Evolutionary conservation across 176 grass and related monocot species (phyloP), one percentile per base, ranked within the genome.

Genomic region (Eleusine coracana): DNA sequence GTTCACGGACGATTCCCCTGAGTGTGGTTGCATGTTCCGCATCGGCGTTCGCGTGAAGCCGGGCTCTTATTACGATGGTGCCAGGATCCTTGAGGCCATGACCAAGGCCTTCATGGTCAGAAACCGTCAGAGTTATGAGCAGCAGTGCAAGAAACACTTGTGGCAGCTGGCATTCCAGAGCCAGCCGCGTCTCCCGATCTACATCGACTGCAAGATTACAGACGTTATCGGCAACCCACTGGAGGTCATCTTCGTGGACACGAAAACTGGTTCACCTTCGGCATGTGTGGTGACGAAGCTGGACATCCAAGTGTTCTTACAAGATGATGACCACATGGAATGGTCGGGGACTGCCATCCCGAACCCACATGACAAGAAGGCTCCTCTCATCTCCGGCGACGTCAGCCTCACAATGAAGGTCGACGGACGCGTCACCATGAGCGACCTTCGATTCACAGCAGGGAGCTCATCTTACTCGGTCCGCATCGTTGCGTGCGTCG

Each of bases 1-100:
- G 48, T 92, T 99, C 82, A 99, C 96, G 0, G 96, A 99, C 39
- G 93, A 99, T 48, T 93, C 93, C 3, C 96, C 91, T 91, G 78
- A 90, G 1, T 71, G 89, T 4, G 88, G 93, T 77, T 68, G 96
- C 39, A 87, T 68, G 83, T 99, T 99, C 75, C 88, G 91, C 44
- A 90, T 99, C 37, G 96, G 89, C 5, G 93, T 49, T 0, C 88
- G 93, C 38, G 82, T 80, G 36, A 40, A 71, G 66, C 85, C 80
- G 0, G 87, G 79, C n/a, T 80, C 70, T 66, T 80, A 38, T 66
- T 80, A 38, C 76, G 54, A 77, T 9, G 93, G 87, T 11, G 50
- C 31, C 7, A 88, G 91, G 55, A 81, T 96, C 51, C 66, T 68
- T 45, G 97, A 99, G 90, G 97, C 89, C 73, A 86, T 99, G 70